Conservation (phyloP, 1,139 yeast species). For the Sugiyamaella japonica region DNA sequence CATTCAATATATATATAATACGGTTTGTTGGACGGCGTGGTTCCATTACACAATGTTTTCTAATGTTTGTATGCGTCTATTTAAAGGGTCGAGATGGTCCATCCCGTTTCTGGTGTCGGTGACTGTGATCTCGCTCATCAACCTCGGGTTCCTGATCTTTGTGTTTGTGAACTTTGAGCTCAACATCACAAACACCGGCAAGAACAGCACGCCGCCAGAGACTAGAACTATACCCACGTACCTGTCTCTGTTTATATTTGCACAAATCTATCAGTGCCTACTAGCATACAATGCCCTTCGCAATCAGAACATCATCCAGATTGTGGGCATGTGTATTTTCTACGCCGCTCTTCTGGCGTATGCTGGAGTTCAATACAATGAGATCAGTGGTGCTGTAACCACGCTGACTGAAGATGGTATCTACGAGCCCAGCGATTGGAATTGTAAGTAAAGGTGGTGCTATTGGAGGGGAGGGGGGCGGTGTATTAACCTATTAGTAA, state of each 20-base stretch:
- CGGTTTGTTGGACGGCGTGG: too few species aligned
- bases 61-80: constrained; percentile 1
- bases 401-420: constrained; percentile 36
- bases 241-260: constrained; percentile 50
- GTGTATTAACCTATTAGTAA: constrained; percentile 17
- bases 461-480: background rate
- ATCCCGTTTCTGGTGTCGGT: constrained; percentile 30
- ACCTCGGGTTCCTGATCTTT: constrained; percentile 35
- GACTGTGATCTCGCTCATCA: constrained; percentile 31
- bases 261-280: constrained; percentile 44
- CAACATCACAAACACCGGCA: constrained; percentile 23
- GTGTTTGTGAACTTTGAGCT: constrained; percentile 38
- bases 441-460: constrained; percentile 19
- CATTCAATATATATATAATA: too few species aligned
- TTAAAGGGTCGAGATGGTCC: constrained; percentile 24
- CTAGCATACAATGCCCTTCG: constrained; percentile 48
- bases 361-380: constrained; percentile 53
- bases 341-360: constrained; percentile 53
- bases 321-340: constrained; percentile 48
- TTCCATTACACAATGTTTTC: background rate
- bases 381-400: constrained; percentile 41
- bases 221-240: constrained; percentile 40
- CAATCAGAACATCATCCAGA: constrained; percentile 46
- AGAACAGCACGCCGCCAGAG: constrained; percentile 28
- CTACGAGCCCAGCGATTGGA: constrained; percentile 37